phyloP scores from a whole-genome alignment of 805 yeast genomes.

The Candida dendrica region DNA sequence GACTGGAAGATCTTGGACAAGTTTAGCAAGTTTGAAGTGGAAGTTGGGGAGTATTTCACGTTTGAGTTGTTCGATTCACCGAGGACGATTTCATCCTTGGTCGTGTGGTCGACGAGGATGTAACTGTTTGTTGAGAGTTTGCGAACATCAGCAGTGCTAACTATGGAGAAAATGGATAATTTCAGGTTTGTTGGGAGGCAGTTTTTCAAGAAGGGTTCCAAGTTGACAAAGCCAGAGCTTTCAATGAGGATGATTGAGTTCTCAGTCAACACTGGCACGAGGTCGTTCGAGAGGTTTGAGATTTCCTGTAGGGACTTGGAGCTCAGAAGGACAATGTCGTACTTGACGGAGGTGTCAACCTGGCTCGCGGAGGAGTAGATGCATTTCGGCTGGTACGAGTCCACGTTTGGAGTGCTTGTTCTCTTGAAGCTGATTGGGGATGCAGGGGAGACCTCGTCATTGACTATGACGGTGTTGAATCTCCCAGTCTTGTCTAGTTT shows the following conservation, averaged over 20 bases:
- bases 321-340: conserved; percentile 40
- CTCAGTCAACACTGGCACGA: conserved; percentile 30
- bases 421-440: conserved; percentile 1
- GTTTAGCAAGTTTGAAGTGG: conserved; percentile 27
- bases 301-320: conserved; percentile 46
- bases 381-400: conserved; percentile 19
- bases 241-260: conserved; percentile 56
- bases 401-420: conserved; percentile 21
- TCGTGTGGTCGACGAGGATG: conserved; percentile 20
- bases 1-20: conserved; percentile 28
- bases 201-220: conserved; percentile 66
- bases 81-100: conserved; percentile 22
- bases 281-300: conserved; percentile 31
- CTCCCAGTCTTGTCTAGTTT: conserved; percentile 39
- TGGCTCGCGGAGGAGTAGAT: background rate
- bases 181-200: conserved; percentile 35
- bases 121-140: conserved; percentile 7
- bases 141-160: conserved; percentile 16
- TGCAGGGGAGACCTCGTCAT: conserved; percentile 14
- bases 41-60: conserved; percentile 29
- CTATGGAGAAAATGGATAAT: conserved; percentile 15
- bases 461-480: conserved; percentile 35
- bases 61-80: conserved; percentile 35
- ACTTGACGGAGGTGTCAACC: conserved; percentile 14
- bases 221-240: conserved; percentile 62